Percentiles rank a stretch among this genome's conserved stretches.
phyloP scores from a whole-genome alignment of 441 rosid species.

The Gossypium gossypioides region DNA sequence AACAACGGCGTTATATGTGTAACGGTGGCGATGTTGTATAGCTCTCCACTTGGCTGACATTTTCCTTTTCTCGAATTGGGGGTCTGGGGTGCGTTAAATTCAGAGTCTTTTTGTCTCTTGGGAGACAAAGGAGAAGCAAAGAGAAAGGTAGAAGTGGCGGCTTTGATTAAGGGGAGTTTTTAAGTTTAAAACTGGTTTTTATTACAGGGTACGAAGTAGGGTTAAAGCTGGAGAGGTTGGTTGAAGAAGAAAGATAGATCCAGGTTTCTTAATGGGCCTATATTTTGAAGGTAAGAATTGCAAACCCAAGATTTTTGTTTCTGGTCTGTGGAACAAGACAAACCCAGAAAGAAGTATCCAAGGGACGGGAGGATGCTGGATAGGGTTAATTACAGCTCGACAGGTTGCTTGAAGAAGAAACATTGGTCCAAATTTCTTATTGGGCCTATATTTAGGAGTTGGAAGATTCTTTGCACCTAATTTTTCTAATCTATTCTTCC shows the following conservation, averaged over 20 bases:
- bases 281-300: background rate
- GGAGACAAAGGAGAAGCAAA: background rate
- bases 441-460: too few species aligned
- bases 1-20: constrained; percentile 67
- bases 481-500: too few species aligned
- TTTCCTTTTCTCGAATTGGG: background rate
- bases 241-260: background rate
- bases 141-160: background rate
- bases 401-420: too few species aligned
- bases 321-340: background rate
- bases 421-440: too few species aligned
- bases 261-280: background rate
- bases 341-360: too few species aligned
- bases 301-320: background rate
- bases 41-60: constrained; percentile 97
- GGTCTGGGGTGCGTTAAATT: background rate
- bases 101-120: background rate
- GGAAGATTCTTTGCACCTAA: too few species aligned
- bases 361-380: too few species aligned
- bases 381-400: too few species aligned
- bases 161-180: background rate
- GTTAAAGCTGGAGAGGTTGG: background rate
- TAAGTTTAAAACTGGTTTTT: background rate
- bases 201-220: background rate
- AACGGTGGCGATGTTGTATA: constrained; percentile 86